phyloP scores from a whole-genome alignment of 495 filamentous ascomycete species.

The Cercophora scortea region DNA sequence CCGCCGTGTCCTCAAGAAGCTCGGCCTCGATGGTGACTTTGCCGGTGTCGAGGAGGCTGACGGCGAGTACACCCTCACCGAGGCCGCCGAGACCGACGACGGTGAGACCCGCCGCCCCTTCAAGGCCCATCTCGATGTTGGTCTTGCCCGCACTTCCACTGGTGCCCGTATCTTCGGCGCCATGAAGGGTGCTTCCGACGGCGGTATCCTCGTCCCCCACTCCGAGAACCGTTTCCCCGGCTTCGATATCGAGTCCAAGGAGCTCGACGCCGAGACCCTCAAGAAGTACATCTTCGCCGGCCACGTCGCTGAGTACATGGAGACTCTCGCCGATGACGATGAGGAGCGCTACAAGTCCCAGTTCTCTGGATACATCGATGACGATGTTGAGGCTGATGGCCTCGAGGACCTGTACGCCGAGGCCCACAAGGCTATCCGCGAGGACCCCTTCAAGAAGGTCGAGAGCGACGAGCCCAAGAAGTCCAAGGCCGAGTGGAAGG shows the following conservation, averaged over 20 bases:
- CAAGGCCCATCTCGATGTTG: constrained; percentile 97
- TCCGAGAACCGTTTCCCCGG: constrained; percentile 98
- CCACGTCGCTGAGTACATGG: constrained; percentile 99
- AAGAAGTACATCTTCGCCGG: constrained; percentile 99
- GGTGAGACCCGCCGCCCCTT: constrained; percentile 84
- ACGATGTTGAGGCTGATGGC: constrained; percentile 91
- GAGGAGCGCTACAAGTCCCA: constrained; percentile 99
- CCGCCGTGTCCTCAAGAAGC: constrained; percentile 93
- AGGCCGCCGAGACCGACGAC: constrained; percentile 75
- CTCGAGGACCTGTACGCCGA: constrained; percentile 95
- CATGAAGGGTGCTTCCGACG: constrained; percentile 99
- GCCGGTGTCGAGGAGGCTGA: constrained; percentile 87
- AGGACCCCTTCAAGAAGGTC: constrained; percentile 93
- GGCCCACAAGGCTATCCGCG: constrained; percentile 94
- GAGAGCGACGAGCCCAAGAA: constrained; percentile 75
- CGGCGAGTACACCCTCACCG: constrained; percentile 90
- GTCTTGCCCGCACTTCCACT: constrained; percentile 92
- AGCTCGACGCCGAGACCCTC: constrained; percentile 92
- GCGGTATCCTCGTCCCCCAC: constrained; percentile 94
- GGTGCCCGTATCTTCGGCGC: constrained; percentile 97
- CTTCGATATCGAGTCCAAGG: constrained; percentile 91
- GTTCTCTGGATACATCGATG: constrained; percentile 95
- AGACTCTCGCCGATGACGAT: constrained; percentile 98
- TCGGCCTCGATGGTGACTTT: constrained; percentile 86
- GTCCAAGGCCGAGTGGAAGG: constrained; percentile 95